These are phyloP conservation scores for Aureobasidium melanogenum DNA, from an alignment of 2,329 filamentous ascomycete genomes.

Conservation along the genomic window DNA sequence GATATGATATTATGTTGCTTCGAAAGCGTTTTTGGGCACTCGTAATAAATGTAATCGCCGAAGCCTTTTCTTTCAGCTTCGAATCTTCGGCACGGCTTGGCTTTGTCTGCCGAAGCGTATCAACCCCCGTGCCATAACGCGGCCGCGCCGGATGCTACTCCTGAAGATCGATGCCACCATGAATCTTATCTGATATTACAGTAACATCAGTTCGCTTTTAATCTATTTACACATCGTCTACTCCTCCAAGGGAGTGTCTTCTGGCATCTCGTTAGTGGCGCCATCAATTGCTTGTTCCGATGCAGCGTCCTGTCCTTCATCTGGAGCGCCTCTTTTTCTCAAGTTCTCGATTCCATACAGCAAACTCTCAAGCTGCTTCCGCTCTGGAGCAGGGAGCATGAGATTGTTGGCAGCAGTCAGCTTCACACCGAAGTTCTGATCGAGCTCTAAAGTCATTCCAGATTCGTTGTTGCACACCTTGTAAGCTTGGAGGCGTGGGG, in stretches of 20 bases:
- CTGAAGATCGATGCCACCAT: neutral
- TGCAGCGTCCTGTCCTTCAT: constrained; percentile 8
- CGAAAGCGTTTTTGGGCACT: neutral
- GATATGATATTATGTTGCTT: neutral
- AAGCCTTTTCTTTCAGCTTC: constrained; percentile 1
- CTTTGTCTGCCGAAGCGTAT: neutral
- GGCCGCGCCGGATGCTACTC: neutral
- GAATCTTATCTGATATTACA: neutral
- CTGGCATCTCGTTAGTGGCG: neutral
- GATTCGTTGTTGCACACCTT: neutral
- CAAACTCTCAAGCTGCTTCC: constrained; percentile 34
- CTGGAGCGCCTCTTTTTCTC: constrained; percentile 35
- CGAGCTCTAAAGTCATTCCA: neutral
- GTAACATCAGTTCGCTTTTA: neutral
- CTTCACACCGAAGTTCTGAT: constrained; percentile 14
- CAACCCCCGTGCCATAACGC: neutral
- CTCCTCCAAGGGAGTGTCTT: neutral
- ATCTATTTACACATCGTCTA: neutral
- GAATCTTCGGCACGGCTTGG: neutral
- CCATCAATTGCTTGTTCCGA: neutral
- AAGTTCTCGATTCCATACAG: constrained; percentile 42
- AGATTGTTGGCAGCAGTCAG: constrained; percentile 12
- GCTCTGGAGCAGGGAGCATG: constrained; percentile 20
- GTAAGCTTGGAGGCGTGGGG: constrained; percentile 3
- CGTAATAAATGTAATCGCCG: neutral